Percentiles rank a stretch among this genome's conserved stretches.
phyloP scores from a whole-genome alignment of 1,284 basidiomycete species.

The Cryptococcus amylolentus region DNA sequence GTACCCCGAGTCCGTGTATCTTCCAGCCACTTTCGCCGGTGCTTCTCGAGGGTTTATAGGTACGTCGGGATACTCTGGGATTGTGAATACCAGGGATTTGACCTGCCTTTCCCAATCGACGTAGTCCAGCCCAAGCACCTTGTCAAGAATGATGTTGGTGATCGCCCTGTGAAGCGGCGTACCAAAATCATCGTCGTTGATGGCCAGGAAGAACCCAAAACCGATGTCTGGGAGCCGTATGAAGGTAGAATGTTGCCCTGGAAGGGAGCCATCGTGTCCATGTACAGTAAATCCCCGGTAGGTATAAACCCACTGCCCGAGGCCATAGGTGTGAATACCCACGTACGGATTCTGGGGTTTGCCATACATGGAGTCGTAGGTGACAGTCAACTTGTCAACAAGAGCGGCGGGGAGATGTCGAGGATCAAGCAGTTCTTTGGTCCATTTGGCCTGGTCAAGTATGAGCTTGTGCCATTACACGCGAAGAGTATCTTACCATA shows the following conservation, averaged over 20 bases:
- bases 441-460: constrained; percentile 16
- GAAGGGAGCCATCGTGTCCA: constrained; percentile 26
- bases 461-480: background rate
- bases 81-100: background rate
- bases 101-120: constrained; percentile 26
- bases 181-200: constrained; percentile 31
- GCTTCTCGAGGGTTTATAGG: background rate
- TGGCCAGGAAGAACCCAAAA: constrained; percentile 22
- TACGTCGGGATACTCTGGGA: background rate
- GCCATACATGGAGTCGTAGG: constrained; percentile 3
- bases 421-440: constrained; percentile 30
- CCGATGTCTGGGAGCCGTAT: constrained; percentile 18
- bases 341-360: constrained; percentile 7
- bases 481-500: constrained; percentile 17
- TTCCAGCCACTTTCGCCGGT: constrained; percentile 10
- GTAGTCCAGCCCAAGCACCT: constrained; percentile 16
- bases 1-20: constrained; percentile 20
- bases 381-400: constrained; percentile 13
- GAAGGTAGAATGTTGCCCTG: constrained; percentile 23
- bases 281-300: constrained; percentile 26
- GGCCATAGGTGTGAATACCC: constrained; percentile 20
- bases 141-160: constrained; percentile 21
- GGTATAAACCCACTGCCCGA: constrained; percentile 18
- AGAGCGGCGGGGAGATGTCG: constrained; percentile 19
- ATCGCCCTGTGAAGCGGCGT: constrained; percentile 10